phyloP scores from a whole-genome alignment of 75 land plant species.

The Sequoiadendron giganteum region DNA sequence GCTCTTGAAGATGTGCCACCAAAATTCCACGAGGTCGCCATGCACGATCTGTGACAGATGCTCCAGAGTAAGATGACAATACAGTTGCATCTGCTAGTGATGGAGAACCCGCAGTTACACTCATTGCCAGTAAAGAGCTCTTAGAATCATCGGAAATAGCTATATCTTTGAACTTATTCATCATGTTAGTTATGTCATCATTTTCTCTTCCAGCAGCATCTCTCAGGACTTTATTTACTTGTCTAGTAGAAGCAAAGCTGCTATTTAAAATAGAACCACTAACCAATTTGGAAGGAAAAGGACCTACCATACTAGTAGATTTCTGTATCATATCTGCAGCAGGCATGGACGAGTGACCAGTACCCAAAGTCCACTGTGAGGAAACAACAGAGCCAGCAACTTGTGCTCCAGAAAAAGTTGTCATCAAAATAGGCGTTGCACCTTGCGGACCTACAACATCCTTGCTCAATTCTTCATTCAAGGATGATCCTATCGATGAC shows the following conservation, averaged over 20 bases:
- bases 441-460: constrained; percentile 27
- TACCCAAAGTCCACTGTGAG: constrained; percentile 45
- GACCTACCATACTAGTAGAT: constrained; percentile 56
- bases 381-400: constrained; percentile 45
- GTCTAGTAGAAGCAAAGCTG: constrained; percentile 33
- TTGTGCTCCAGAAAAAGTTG: constrained; percentile 31
- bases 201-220: constrained; percentile 46
- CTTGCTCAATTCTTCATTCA: constrained; percentile 45
- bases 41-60: constrained; percentile 54
- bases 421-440: constrained; percentile 32
- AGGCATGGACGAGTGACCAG: constrained; percentile 56
- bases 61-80: constrained; percentile 33
- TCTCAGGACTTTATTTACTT: constrained; percentile 45
- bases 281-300: constrained; percentile 62
- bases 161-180: constrained; percentile 42
- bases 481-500: constrained; percentile 10
- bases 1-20: constrained; percentile 96
- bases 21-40: constrained; percentile 98
- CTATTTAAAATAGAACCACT: constrained; percentile 64
- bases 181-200: constrained; percentile 31
- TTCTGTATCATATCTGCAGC: constrained; percentile 55
- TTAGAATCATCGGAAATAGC: constrained; percentile 31
- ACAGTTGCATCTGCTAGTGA: constrained; percentile 26
- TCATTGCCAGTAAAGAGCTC: constrained; percentile 18
- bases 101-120: constrained; percentile 21